phyloP scores from a whole-genome alignment of 805 yeast genomes.

The Saturnispora mendoncae region DNA sequence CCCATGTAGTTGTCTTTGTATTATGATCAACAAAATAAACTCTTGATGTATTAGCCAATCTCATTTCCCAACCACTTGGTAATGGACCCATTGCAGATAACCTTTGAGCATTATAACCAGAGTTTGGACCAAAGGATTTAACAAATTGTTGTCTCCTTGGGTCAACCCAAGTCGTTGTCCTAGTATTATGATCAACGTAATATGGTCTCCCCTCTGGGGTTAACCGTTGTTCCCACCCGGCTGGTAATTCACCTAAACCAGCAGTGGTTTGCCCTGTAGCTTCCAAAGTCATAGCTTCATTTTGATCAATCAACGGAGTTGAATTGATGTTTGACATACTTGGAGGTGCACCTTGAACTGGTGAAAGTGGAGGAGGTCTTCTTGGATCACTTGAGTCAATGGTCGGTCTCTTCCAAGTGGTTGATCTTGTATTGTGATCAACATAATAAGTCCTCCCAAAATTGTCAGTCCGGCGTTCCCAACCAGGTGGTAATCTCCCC shows the following conservation, averaged over 20 bases:
- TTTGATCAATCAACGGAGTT: constrained; percentile 22
- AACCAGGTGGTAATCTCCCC: constrained; percentile 95
- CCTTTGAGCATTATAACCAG: constrained; percentile 96
- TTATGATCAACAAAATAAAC: constrained; percentile 98
- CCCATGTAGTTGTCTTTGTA: constrained; percentile 99
- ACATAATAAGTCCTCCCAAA: constrained; percentile 97
- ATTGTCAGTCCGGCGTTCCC: constrained; percentile 98
- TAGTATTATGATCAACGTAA: constrained; percentile 97
- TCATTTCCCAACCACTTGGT: constrained; percentile 99
- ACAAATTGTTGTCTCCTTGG: constrained; percentile 98
- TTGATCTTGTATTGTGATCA: constrained; percentile 94
- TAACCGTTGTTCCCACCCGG: constrained; percentile 98
- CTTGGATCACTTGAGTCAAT: constrained; percentile 63
- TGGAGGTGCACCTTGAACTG: constrained; percentile 23
- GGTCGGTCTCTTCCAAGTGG: constrained; percentile 98
- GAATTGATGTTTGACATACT: constrained; percentile 37
- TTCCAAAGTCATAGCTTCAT: constrained; percentile 41
- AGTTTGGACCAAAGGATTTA: constrained; percentile 83
- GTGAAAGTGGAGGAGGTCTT: constrained; percentile 32
- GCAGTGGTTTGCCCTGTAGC: constrained; percentile 86
- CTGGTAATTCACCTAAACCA: constrained; percentile 93
- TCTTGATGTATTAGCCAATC: constrained; percentile 96
- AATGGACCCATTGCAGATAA: constrained; percentile 95
- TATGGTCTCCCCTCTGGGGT: constrained; percentile 98
- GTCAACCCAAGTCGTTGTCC: constrained; percentile 99